Evolutionary conservation across 768 basidiomycete genomes (phyloP), one percentile per base, ranked within the genome.

Genomic region (Rhodotorula kratochvilovae): DNA sequence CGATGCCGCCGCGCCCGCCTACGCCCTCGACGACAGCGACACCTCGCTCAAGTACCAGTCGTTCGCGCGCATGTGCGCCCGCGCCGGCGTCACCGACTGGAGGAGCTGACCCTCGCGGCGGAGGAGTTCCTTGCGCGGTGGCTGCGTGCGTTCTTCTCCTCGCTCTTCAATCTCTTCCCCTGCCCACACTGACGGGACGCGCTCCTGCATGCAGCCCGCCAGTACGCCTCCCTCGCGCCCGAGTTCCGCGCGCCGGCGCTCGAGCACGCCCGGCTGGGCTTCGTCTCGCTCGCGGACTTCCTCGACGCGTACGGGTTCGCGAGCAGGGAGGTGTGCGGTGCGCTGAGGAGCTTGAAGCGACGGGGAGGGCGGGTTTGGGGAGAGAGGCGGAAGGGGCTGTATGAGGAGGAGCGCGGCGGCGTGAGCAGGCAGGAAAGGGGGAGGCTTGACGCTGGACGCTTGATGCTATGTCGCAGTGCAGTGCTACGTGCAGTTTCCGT

Each of bases 271-370:
- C 54, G 55, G 5, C n/a, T n/a, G 15, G 43, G 48, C 39, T 33
- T 74, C 33, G 29, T 55, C 46, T 36, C 42, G 10, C 43, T 66
- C n/a, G 63, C 67, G 48, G 72, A 74, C 66, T 74, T 63, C 19
- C 58, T 74, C 51, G 68, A 70, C 6, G 68, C 65, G 21, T 46
- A 70, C 66, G 65, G 8, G 21, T 50, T 73, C 25, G 31, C 43
- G 43, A 7, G 10, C 21, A 6, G 5, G 25, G 19, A 19, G n/a
- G 53, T 48, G 54, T 35, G 25, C 36, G 15, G 11, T 1, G 23
- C 19, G 51, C 25, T 35, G 27, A 16, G 36, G 0, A 5, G n/a
- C 35, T 59, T 13, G 39, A n/a, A 15, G 15, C 7, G 63, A 61
- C 5, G 42, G 55, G 31, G 35, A 5, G 42, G n/a, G 17, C 29